phyloP scores from a whole-genome alignment of 441 rosid genomes.

The Gossypium lobatum region DNA sequence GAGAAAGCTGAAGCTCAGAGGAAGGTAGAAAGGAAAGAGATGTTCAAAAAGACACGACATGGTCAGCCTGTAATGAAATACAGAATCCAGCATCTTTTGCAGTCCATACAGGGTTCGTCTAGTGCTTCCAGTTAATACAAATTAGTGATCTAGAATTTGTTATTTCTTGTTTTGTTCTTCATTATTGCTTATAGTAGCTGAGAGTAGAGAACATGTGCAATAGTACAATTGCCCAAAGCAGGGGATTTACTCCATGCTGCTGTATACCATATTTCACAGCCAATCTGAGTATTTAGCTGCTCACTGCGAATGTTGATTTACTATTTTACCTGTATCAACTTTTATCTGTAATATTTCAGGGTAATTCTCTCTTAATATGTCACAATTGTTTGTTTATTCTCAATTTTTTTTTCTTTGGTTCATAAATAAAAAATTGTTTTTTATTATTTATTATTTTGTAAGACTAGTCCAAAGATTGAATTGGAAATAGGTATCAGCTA shows the following conservation, averaged over 20 bases:
- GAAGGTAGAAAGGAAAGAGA: slow-evolving; percentile 53
- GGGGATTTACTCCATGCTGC: not conserved
- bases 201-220: not conserved
- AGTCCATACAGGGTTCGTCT: slow-evolving; percentile 50
- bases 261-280: not conserved
- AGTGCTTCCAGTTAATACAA: slow-evolving; percentile 11
- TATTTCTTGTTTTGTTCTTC: not conserved
- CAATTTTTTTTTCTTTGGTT: not conserved
- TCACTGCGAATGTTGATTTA: not conserved
- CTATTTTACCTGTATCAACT: not conserved
- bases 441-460: not conserved
- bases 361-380: not conserved
- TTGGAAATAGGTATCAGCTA: too few species aligned
- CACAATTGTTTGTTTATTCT: not conserved
- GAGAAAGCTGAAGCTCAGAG: slow-evolving; percentile 65
- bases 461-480: too few species aligned
- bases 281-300: not conserved
- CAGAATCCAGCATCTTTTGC: slow-evolving; percentile 75
- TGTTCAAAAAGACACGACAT: slow-evolving; percentile 62
- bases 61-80: slow-evolving; percentile 95
- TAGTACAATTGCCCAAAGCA: not conserved
- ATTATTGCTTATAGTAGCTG: not conserved
- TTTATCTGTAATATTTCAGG: not conserved
- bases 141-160: not conserved
- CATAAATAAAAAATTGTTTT: not conserved